A percentile compares a stretch with the other conserved stretches of the same genome.
Conservation (phyloP, 2,329 filamentous ascomycete genomes). For the Arthrobotrys sinensis region DNA sequence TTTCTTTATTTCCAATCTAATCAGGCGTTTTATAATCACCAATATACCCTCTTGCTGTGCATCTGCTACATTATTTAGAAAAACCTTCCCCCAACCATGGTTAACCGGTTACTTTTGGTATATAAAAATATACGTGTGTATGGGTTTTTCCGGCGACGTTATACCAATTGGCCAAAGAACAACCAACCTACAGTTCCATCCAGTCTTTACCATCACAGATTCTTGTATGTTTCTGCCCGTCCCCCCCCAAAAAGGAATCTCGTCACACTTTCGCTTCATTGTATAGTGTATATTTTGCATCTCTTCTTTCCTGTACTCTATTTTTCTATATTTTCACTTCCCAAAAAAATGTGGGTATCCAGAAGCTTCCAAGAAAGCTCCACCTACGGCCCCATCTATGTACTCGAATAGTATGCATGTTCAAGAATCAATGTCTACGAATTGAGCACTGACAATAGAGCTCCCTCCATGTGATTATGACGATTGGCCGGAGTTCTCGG, state of each 20-base stretch:
- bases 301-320: slow-evolving; percentile 31
- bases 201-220: slow-evolving; percentile 11
- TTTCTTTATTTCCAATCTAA: slow-evolving; percentile 8
- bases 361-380: background rate
- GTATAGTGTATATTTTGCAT: slow-evolving; percentile 25
- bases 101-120: background rate
- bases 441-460: background rate
- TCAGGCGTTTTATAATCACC: slow-evolving; percentile 46
- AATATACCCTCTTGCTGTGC: slow-evolving; percentile 48
- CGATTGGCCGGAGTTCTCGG: background rate
- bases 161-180: slow-evolving; percentile 1
- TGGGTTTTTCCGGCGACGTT: background rate
- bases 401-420: background rate
- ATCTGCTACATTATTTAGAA: slow-evolving; percentile 14
- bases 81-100: background rate
- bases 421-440: slow-evolving; percentile 3
- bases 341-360: background rate
- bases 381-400: background rate
- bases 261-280: slow-evolving; percentile 31
- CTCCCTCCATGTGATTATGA: background rate
- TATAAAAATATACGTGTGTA: background rate
- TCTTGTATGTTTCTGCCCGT: slow-evolving; percentile 12
- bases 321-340: background rate
- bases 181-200: background rate
- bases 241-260: background rate